Conservation (phyloP, 192 early-diverging fungal species). For the Geranomyces variabilis region DNA sequence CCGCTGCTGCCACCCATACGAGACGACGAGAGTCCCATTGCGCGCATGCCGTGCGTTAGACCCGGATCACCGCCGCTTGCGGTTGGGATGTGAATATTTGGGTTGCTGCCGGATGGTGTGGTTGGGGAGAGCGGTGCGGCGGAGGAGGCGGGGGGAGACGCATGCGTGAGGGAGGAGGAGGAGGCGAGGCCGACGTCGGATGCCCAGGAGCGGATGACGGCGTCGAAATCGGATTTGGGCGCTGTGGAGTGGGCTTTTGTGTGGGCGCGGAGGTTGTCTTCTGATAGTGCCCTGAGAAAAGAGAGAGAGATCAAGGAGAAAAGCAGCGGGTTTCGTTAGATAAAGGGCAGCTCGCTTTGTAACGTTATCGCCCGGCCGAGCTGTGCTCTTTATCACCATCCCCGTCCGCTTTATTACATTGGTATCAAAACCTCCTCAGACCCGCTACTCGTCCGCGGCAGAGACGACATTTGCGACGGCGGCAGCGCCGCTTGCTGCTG, state of each 20-base stretch:
- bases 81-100: not conserved
- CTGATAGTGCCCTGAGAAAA: not conserved
- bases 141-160: not conserved
- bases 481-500: too few relatives aligned
- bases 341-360: too few relatives aligned
- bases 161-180: not conserved
- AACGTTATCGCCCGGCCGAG: too few relatives aligned
- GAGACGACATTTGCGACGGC: too few relatives aligned
- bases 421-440: not conserved
- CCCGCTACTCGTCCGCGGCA: not conserved
- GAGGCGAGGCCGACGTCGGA: constrained; percentile 6
- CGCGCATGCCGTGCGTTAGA: not conserved
- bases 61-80: not conserved
- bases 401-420: not conserved
- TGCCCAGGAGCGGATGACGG: constrained; percentile 14
- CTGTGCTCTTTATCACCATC: not conserved
- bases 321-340: too few relatives aligned
- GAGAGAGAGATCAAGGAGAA: not conserved
- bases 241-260: constrained; percentile 4
- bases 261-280: constrained; percentile 24
- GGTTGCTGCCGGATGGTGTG: too few relatives aligned
- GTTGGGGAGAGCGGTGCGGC: not conserved
- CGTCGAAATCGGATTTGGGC: constrained; percentile 1
- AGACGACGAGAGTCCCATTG: not conserved
- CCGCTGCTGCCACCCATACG: not conserved